phyloP scores from a whole-genome alignment of 441 rosid species.

The Monsonia emarginata region DNA sequence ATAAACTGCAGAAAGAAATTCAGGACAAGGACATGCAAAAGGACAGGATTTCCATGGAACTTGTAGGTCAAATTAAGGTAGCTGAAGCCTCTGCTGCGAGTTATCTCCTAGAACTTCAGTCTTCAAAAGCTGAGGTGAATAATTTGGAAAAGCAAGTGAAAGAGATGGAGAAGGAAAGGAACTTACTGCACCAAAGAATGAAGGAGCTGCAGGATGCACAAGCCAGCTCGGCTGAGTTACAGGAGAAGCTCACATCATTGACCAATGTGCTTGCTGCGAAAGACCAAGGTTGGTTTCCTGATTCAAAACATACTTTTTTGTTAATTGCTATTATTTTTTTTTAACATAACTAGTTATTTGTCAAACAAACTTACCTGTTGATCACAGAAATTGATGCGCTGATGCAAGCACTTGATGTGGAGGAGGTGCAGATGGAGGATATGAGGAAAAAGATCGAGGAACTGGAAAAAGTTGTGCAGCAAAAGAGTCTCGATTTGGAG shows the following conservation, averaged over 20 bases:
- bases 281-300: slow-evolving; percentile 61
- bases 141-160: slow-evolving; percentile 57
- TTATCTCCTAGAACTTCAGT: slow-evolving; percentile 58
- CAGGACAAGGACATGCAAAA: slow-evolving; percentile 87
- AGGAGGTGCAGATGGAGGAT: slow-evolving; percentile 92
- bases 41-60: slow-evolving; percentile 77
- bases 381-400: slow-evolving; percentile 79
- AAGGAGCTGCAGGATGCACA: slow-evolving; percentile 59
- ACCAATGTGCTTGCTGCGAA: slow-evolving; percentile 56
- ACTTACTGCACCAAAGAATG: slow-evolving; percentile 44
- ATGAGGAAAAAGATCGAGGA: slow-evolving; percentile 51
- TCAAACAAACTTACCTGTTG: slow-evolving; percentile 17
- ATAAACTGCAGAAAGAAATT: slow-evolving; percentile 78
- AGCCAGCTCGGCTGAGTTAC: slow-evolving; percentile 37
- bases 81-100: slow-evolving; percentile 69
- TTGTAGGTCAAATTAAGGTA: slow-evolving; percentile 82
- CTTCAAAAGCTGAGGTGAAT: slow-evolving; percentile 39
- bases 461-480: slow-evolving; percentile 52
- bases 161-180: slow-evolving; percentile 39
- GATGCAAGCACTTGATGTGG: slow-evolving; percentile 99
- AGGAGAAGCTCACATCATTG: slow-evolving; percentile 47
- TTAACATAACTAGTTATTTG: slow-evolving; percentile 6
- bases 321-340: not conserved
- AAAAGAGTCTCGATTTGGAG: slow-evolving; percentile 57
- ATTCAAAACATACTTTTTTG: slow-evolving; percentile 13